Evolutionary conservation across 306 rosid genomes (phyloP).

Genomic region (Abrus pulchellus): DNA sequence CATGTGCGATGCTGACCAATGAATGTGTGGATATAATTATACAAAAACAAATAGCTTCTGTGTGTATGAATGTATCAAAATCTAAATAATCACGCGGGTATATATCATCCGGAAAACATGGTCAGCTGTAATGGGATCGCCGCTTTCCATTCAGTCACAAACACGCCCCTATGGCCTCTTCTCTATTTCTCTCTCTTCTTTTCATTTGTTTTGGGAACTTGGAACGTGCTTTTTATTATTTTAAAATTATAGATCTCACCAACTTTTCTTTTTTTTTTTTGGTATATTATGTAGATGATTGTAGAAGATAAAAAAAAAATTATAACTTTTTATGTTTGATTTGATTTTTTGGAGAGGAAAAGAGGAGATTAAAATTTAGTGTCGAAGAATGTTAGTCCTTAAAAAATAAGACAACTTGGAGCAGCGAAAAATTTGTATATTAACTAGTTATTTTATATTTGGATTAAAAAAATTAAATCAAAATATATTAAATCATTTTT

Average conservation of each 20-base stretch:
- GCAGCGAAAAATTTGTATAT: too few species aligned
- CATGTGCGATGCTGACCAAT: constrained; percentile 36
- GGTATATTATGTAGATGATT: neutral
- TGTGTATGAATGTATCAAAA: neutral
- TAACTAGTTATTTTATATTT: too few species aligned
- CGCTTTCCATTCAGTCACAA: constrained; percentile 29
- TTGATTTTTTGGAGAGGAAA: too few species aligned
- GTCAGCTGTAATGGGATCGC: constrained; percentile 53
- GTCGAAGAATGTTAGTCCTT: too few species aligned
- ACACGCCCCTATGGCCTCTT: constrained; percentile 12
- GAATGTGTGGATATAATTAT: neutral
- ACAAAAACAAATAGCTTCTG: neutral
- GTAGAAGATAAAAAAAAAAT: too few species aligned
- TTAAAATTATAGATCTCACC: neutral
- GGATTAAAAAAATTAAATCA: too few species aligned
- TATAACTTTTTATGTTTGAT: too few species aligned
- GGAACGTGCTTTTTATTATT: neutral
- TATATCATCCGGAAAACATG: constrained; percentile 53
- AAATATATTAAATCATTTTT: too few species aligned
- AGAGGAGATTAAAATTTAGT: too few species aligned
- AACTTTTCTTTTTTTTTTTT: neutral
- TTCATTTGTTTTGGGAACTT: constrained; percentile 11
- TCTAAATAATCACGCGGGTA: constrained; percentile 29
- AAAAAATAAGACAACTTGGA: too few species aligned
- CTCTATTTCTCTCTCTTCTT: neutral